Evolutionary conservation across 306 rosid genomes (phyloP).

Genomic region (Boehmeria nivea): DNA sequence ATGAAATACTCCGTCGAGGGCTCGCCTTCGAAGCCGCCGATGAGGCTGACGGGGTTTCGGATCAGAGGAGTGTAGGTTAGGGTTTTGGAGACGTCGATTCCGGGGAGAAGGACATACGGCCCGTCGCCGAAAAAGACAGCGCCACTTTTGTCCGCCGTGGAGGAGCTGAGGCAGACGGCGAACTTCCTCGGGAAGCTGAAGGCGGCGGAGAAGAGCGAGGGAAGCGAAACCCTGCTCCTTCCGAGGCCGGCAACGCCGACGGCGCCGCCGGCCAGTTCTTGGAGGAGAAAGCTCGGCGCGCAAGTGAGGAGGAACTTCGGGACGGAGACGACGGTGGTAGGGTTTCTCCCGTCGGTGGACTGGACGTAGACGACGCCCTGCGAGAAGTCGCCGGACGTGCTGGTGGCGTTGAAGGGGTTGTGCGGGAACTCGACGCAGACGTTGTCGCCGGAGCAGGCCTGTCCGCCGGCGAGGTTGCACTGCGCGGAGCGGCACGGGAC

Average conservation of each 20-base stretch:
- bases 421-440: slow-evolving; percentile 24
- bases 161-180: slow-evolving; percentile 46
- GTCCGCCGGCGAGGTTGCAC: slow-evolving; percentile 31
- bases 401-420: slow-evolving; percentile 27
- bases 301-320: slow-evolving; percentile 45
- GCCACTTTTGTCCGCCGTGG: slow-evolving; percentile 12
- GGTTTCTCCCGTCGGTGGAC: slow-evolving; percentile 27
- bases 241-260: slow-evolving; percentile 66
- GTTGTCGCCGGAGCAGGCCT: slow-evolving; percentile 12
- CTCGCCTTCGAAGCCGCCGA: slow-evolving; percentile 23
- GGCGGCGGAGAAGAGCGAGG: slow-evolving; percentile 38
- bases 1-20: slow-evolving; percentile 50
- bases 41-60: slow-evolving; percentile 40
- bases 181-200: slow-evolving; percentile 40
- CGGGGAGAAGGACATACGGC: no score
- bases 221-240: slow-evolving; percentile 33
- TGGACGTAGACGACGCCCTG: slow-evolving; percentile 35
- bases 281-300: slow-evolving; percentile 17
- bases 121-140: no score
- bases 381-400: slow-evolving; percentile 26
- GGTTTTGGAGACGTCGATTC: slow-evolving; percentile 15
- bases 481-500: slow-evolving; percentile 29
- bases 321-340: slow-evolving; percentile 22
- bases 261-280: slow-evolving; percentile 44
- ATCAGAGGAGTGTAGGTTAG: slow-evolving; percentile 42